These are phyloP conservation scores for Fusarium musae DNA, from an alignment of 2,329 filamentous ascomycete species.

Conservation along the genomic window DNA sequence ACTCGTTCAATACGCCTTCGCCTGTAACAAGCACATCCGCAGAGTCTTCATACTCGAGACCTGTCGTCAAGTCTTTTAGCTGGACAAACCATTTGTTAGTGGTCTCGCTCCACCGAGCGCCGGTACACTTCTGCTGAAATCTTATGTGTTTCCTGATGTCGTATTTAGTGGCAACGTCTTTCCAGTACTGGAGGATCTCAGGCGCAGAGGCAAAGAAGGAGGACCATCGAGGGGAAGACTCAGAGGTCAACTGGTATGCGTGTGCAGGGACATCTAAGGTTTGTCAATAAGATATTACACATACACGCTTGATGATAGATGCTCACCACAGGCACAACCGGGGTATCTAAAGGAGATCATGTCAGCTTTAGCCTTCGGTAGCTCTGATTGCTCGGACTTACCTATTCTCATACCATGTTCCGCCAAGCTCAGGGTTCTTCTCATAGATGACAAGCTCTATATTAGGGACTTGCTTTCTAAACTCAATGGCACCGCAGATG, in stretches of 20 bases:
- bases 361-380: rapidly evolving
- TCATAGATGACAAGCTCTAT: conserved; percentile 7
- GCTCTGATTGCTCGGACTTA: rapidly evolving
- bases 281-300: background rate
- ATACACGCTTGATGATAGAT: rapidly evolving
- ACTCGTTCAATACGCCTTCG: conserved; percentile 18
- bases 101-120: background rate
- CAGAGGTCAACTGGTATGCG: conserved; percentile 3
- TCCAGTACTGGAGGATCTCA: conserved; percentile 20
- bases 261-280: conserved; percentile 7
- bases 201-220: conserved; percentile 16
- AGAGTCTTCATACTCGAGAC: background rate
- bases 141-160: conserved; percentile 1
- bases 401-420: conserved; percentile 20
- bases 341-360: background rate
- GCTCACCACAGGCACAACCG: conserved; percentile 8
- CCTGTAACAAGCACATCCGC: conserved; percentile 8
- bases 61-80: conserved; percentile 2
- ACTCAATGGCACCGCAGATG: conserved; percentile 15
- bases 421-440: conserved; percentile 18
- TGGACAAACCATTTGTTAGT: conserved; percentile 11
- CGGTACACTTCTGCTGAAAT: conserved; percentile 4
- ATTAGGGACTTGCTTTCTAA: conserved; percentile 5
- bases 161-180: background rate
- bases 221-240: conserved; percentile 9